Evolutionary conservation across 1,139 yeast genomes (phyloP), one percentile per base, ranked within the genome.

Genomic region (Eremothecium coryli): DNA sequence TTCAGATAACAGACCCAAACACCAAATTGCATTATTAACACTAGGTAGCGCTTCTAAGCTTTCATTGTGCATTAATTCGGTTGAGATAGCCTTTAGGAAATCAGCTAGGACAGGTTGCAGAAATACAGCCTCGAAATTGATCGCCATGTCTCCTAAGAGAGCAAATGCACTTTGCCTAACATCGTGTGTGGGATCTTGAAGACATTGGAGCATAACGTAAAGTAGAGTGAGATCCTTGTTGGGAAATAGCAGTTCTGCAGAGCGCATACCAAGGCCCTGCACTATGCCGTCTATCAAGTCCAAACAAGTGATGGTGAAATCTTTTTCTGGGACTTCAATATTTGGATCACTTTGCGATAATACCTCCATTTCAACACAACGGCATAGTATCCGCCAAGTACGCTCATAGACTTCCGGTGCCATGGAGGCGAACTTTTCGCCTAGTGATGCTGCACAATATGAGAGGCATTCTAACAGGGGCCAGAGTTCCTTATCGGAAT

Each of bases 151-250:
- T 25, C 98, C 98, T 18, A 90, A 58, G 31, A 90, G 62, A 0
- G 97, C 97, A 62, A 79, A 86, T 1, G 93, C 84, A 38, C 88
- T 77, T 61, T 90, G 98, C 45, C 97, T 73, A 17, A 90, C 96
- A 54, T 90, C 97, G 44, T 76, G 77, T 22, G 69, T 71, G 15
- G 74, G 71, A 54, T 86, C 95, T 43, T 78, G 81, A 45, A 86
- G 68, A 54, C 95, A 82, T 33, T 73, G 68, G 29, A 81, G 52
- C 38, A 90, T 53, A 40, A 88, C 61, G 29, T 73, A 77, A 65
- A 82, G 68, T 40, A 88, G 55, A 16, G 80, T 68, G 3, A 58
- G 49, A 15, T 54, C 56, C 23, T 39, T 39, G 17, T 52, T 46
- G 3, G 59, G 62, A 37, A 62, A 62, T 33, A 84, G 66, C 38